A percentile compares a stretch with the other conserved stretches of the same genome.
Evolutionary conservation across 306 rosid species (phyloP).

Genomic region (Inga leiocalycina): DNA sequence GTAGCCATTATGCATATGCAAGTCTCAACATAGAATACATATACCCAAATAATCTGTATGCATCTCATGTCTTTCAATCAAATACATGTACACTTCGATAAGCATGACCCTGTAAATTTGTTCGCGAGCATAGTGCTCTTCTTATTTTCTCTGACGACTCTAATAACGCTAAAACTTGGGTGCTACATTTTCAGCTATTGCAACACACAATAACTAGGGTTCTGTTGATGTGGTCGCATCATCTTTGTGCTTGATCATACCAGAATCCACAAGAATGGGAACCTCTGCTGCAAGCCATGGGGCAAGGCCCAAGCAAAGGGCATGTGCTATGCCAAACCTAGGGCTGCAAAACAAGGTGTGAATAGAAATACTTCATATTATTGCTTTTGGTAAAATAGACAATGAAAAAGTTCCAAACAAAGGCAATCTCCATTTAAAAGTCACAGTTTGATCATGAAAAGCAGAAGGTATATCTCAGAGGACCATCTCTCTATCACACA

Average conservation of each 20-base stretch:
- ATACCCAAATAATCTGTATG: slow-evolving; percentile 11
- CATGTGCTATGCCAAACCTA: slow-evolving; percentile 96
- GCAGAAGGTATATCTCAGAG: not conserved
- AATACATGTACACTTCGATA: slow-evolving; percentile 32
- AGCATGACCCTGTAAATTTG: slow-evolving; percentile 36
- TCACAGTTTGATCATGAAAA: not conserved
- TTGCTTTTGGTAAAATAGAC: slow-evolving; percentile 24
- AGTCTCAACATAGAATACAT: slow-evolving; percentile 6
- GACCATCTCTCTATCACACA: not conserved
- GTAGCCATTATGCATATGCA: slow-evolving; percentile 28
- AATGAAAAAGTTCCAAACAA: not conserved
- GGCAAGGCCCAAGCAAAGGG: slow-evolving; percentile 98
- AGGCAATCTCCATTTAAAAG: slow-evolving; percentile 14
- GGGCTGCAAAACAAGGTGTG: slow-evolving; percentile 66
- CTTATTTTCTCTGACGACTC: slow-evolving; percentile 43
- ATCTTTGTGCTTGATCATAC: slow-evolving; percentile 98
- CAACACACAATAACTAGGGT: slow-evolving; percentile 49
- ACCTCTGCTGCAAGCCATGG: slow-evolving; percentile 99
- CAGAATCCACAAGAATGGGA: slow-evolving; percentile 98
- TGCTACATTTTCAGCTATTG: slow-evolving; percentile 42
- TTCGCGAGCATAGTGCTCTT: slow-evolving; percentile 37
- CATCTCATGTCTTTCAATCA: slow-evolving; percentile 31
- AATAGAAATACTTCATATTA: slow-evolving; percentile 23
- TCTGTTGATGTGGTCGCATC: slow-evolving; percentile 78
- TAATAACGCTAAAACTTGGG: slow-evolving; percentile 26